Evolutionary conservation across 1,284 basidiomycete genomes (phyloP), one percentile per base, ranked within the genome.

Genomic region (Stygiomarasmius scandens): DNA sequence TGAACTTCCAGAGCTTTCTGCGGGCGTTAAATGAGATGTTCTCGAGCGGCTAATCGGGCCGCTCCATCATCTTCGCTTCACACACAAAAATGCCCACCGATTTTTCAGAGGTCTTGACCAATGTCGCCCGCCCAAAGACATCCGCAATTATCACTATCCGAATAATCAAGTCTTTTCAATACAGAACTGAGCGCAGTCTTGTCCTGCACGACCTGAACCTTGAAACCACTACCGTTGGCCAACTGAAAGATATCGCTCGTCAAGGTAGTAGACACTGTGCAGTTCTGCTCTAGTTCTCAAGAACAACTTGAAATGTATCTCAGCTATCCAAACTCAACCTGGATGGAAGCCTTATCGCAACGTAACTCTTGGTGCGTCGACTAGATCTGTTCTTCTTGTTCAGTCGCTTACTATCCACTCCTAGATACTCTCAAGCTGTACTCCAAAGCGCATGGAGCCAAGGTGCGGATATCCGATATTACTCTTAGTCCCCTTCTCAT

Each of bases 161-260:
- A 32, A 83, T 98, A 63, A 94, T 99, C 78, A 99, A 99, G 71
- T 95, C 90, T 43, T 97, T 99, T 71, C 89, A 90, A 68, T 98
- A 86, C 71, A 86, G 96, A 53, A 96, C 95, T 36, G 90, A 95
- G 74, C 92, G 92, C 69, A 90, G 86, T 66, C 82, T 98, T 61
- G 89, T 99, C 34, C 79, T 98, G 49, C 89, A 88, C 64, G 79
- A 89, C 62, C 69, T 97, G 64, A 88, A 99, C 70, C 83, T 97
- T 57, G 87, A 90, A 62, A 79, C 77, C 0, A 87, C 83, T 34
- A 95, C 93, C 0, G 88, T 95, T 8, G 85, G 83, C 2, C 74
- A 83, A 61, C 79, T 99, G 58, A 95, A 95, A 74, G 83, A 90
- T 20, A 74, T 77, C 19, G 87, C 82, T 55, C 76, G 81, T 65